Conservation (phyloP, 805 yeast genomes). For the Tetrapisispora phaffii region DNA sequence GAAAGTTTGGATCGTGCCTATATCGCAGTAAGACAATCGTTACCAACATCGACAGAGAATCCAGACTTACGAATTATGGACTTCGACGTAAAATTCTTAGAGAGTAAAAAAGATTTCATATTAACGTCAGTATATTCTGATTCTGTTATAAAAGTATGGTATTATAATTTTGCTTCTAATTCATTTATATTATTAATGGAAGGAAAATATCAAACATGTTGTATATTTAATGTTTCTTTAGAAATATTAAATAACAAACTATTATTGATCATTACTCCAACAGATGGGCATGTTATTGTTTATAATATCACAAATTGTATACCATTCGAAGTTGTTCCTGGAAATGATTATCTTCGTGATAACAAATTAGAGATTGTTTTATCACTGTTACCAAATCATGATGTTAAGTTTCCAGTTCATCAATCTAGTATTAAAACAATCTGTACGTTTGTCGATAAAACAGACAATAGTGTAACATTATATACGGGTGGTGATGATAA, state of each 20-base stretch:
- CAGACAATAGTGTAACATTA: constrained; percentile 25
- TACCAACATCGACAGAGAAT: constrained; percentile 46
- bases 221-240: constrained; percentile 57
- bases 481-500: constrained; percentile 93
- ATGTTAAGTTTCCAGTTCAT: constrained; percentile 47
- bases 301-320: constrained; percentile 42
- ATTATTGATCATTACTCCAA: constrained; percentile 51
- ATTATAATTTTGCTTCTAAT: constrained; percentile 32
- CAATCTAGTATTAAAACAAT: constrained; percentile 77
- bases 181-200: constrained; percentile 36
- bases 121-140: constrained; percentile 76
- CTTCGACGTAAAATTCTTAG: constrained; percentile 43
- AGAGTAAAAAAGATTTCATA: constrained; percentile 12
- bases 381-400: constrained; percentile 6
- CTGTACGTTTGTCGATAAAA: constrained; percentile 19
- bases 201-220: constrained; percentile 61
- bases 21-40: constrained; percentile 39
- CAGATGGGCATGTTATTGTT: constrained; percentile 69
- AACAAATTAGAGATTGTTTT: not conserved
- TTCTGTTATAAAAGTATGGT: constrained; percentile 63
- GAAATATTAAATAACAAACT: constrained; percentile 24
- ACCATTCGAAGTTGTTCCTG: constrained; percentile 12
- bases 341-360: constrained; percentile 5
- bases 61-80: constrained; percentile 92
- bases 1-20: constrained; percentile 32